Evolutionary conservation across 208 protist species (phyloP).

Genomic region (Strigomonas culicis): DNA sequence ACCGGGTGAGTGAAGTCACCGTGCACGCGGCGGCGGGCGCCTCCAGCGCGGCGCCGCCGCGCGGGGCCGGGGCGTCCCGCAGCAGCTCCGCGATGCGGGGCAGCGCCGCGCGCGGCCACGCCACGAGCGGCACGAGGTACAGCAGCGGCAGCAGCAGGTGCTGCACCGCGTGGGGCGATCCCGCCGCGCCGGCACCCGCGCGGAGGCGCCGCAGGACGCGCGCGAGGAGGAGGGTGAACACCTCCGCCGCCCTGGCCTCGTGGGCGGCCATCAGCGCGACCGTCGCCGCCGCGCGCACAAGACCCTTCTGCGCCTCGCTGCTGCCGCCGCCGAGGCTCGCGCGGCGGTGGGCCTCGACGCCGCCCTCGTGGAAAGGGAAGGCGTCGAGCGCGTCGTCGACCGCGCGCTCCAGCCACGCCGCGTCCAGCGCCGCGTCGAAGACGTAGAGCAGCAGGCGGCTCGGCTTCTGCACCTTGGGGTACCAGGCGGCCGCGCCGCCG

Average conservation of each 20-base stretch:
- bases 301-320: slow-evolving; percentile 13
- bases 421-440: not conserved
- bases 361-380: not conserved
- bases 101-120: slow-evolving; percentile 27
- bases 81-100: slow-evolving; percentile 23
- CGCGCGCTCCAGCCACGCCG: not conserved
- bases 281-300: slow-evolving; percentile 25
- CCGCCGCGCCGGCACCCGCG: not conserved
- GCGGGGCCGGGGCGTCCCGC: slow-evolving; percentile 10
- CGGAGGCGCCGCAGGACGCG: slow-evolving; percentile 12
- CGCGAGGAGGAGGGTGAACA: slow-evolving; percentile 24
- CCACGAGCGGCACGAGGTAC: slow-evolving; percentile 29
- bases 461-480: slow-evolving; percentile 3
- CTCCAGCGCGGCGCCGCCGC: not conserved
- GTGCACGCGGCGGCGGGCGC: not conserved
- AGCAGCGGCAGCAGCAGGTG: slow-evolving; percentile 32
- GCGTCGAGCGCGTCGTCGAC: not conserved
- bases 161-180: slow-evolving; percentile 10
- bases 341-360: not conserved
- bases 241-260: slow-evolving; percentile 16
- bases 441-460: slow-evolving; percentile 3
- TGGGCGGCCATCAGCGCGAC: slow-evolving; percentile 16
- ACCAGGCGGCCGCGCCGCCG: not conserved
- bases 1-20: not conserved
- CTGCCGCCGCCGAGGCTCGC: not conserved